These are phyloP conservation scores for Panicum hallii DNA, from an alignment of 202 grass and related monocot genomes.

Conservation along the genomic window DNA sequence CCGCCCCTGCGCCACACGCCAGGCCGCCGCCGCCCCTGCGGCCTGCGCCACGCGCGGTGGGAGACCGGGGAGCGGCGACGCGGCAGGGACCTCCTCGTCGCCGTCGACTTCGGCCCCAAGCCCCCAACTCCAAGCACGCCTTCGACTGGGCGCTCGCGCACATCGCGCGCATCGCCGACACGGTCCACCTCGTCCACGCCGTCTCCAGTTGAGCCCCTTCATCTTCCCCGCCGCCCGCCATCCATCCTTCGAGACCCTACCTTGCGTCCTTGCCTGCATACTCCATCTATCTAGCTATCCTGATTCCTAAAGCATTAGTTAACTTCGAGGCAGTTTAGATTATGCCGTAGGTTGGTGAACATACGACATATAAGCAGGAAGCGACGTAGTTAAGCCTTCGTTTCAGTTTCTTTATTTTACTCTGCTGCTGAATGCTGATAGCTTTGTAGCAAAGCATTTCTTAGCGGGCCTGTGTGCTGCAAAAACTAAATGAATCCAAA, in stretches of 20 bases:
- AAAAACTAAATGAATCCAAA: not conserved
- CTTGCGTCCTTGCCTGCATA: not conserved
- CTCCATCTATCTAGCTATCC: not conserved
- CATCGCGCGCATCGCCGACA: slow-evolving; percentile 84
- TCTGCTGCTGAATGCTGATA: not conserved
- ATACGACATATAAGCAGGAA: not conserved
- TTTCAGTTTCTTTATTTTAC: not conserved
- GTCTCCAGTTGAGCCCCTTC: slow-evolving; percentile 66
- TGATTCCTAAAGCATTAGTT: not conserved
- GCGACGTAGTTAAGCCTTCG: not conserved
- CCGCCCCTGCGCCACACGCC: no score
- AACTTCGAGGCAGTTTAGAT: not conserved
- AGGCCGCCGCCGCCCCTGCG: no score
- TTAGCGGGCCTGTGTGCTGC: not conserved
- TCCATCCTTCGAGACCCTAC: not conserved
- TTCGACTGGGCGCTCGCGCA: slow-evolving; percentile 87
- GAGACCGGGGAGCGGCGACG: slow-evolving; percentile 83
- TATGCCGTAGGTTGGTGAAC: slow-evolving; percentile 3
- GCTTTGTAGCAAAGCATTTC: not conserved
- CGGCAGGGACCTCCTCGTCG: slow-evolving; percentile 79
- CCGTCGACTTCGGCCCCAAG: slow-evolving; percentile 88
- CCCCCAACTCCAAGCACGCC: slow-evolving; percentile 87
- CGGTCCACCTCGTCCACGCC: slow-evolving; percentile 81
- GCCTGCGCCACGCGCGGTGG: no score
- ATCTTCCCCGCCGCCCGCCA: not conserved